Evolutionary conservation across 176 grass and related monocot genomes (phyloP), one percentile per base, ranked within the genome.

Genomic region (Bonia amplexicaulis): DNA sequence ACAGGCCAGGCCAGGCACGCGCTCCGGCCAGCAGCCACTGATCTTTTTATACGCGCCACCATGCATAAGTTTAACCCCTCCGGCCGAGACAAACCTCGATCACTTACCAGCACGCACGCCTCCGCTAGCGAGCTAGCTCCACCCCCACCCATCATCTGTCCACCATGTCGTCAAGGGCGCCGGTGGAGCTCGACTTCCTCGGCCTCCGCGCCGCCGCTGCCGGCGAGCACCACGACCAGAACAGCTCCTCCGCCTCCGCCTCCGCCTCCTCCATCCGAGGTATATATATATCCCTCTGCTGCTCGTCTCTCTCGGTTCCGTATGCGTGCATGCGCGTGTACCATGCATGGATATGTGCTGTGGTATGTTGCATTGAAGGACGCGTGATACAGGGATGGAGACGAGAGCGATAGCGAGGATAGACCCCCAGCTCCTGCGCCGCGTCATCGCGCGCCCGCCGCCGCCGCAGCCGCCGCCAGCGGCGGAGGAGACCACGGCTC

Each of bases 371-470:
- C 12, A 14, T 29, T 29, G 2, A 27, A 22, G 53, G 4, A 10
- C 61, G 52, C 20, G 35, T 16, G 51, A 37, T 37, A 3, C 71
- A 87, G 85, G 85, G 71, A 87, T 90, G 73, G 74, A 78, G 84
- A 87, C 88, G 70, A 93, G 91, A 66, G 91, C 80, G 22, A 90
- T 97, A 13, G 92, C 94, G 31, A 88, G 90, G 83, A 93, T 93
- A 77, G 87, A 89, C 25, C 82, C 87, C 9, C 54, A 71, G 64
- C 54, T 90, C 55, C 79, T 97, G 59, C 86, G 79, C 41, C 88
- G 90, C 48, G 87, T 91, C 41, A 85, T 93, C 57, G 74, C 66
- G 44, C 7, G 69, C 37, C 29, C 84, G 26, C 14, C 71, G 70
- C 57, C 73, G 22, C 4, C 4, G n/a, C n/a, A n/a, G 3, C 29